phyloP scores from a whole-genome alignment of 495 filamentous ascomycete species.

The Aspergillus mulundensis region DNA sequence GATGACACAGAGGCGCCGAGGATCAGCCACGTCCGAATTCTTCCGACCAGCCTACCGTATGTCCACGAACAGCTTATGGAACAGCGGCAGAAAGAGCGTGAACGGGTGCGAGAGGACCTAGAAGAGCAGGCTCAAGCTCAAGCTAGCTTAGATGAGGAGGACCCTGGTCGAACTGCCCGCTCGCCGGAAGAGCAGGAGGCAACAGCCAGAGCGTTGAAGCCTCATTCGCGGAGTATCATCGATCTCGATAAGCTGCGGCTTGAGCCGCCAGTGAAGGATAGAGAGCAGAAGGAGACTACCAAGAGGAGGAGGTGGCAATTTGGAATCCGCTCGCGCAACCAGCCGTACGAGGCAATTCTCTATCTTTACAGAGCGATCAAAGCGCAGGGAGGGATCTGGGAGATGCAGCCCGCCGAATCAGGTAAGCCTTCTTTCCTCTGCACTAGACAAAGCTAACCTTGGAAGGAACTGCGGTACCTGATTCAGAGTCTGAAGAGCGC shows the following conservation, averaged over 20 bases:
- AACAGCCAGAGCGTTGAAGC: conserved; percentile 70
- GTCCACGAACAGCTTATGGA: conserved; percentile 91
- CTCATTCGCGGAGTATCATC: conserved; percentile 65
- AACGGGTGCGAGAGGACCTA: conserved; percentile 28
- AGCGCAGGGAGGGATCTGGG: conserved; percentile 86
- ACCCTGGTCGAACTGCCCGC: conserved; percentile 44
- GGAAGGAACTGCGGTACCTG: conserved; percentile 3
- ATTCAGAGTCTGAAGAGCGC: conserved; percentile 27
- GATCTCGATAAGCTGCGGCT: conserved; percentile 51
- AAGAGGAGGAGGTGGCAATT: conserved; percentile 96
- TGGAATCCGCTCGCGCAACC: conserved; percentile 89
- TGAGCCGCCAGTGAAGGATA: conserved; percentile 64
- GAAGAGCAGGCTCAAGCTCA: conserved; percentile 23
- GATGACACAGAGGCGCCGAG: conserved; percentile 32
- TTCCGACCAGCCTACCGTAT: conserved; percentile 83
- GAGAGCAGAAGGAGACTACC: conserved; percentile 51
- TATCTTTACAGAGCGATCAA: conserved; percentile 89
- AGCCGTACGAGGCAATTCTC: conserved; percentile 85
- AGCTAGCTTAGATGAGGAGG: conserved; percentile 37
- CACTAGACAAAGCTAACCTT: conserved; percentile 1
- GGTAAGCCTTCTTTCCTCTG: conserved; percentile 19
- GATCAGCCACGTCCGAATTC: conserved; percentile 78
- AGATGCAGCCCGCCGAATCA: conserved; percentile 43
- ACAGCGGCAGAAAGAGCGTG: conserved; percentile 50
- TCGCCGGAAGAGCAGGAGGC: conserved; percentile 72